These are phyloP conservation scores for Colletotrichum limetticola DNA, from an alignment of 2,329 filamentous ascomycete genomes.

Conservation along the genomic window DNA sequence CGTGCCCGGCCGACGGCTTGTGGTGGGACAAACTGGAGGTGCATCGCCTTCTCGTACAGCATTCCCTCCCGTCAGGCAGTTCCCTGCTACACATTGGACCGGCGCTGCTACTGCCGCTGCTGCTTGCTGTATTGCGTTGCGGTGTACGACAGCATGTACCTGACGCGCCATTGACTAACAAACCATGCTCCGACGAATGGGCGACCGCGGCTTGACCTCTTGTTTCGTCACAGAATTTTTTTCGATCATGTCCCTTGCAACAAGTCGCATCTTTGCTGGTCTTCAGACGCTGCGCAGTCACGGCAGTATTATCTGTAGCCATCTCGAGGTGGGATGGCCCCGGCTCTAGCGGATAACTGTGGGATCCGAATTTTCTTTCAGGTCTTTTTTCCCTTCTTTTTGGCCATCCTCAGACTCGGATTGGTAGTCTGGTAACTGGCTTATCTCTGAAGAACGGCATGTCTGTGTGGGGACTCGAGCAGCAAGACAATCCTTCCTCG, in stretches of 20 bases:
- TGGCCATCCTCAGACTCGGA: not conserved
- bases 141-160: conserved; percentile 3
- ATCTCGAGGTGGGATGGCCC: conserved; percentile 10
- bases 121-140: not conserved
- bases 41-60: not conserved
- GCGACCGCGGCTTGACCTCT: conserved; percentile 30
- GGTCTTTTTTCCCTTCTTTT: not conserved
- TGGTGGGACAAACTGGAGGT: conserved; percentile 18
- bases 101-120: not conserved
- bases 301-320: not conserved
- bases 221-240: conserved; percentile 34
- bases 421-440: not conserved
- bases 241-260: not conserved
- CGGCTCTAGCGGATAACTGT: conserved; percentile 9
- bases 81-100: not conserved
- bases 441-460: conserved; percentile 10
- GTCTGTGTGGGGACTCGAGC: not conserved
- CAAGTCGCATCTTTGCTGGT: not conserved
- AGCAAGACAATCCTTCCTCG: conserved; percentile 8
- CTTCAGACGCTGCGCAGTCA: conserved; percentile 6
- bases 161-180: conserved; percentile 8
- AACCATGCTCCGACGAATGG: conserved; percentile 17
- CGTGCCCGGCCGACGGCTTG: conserved; percentile 33
- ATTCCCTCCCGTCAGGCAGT: not conserved
- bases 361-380: not conserved